Evolutionary conservation across 2,329 filamentous ascomycete genomes (phyloP).

Genomic region (Trichoderma sp.): DNA sequence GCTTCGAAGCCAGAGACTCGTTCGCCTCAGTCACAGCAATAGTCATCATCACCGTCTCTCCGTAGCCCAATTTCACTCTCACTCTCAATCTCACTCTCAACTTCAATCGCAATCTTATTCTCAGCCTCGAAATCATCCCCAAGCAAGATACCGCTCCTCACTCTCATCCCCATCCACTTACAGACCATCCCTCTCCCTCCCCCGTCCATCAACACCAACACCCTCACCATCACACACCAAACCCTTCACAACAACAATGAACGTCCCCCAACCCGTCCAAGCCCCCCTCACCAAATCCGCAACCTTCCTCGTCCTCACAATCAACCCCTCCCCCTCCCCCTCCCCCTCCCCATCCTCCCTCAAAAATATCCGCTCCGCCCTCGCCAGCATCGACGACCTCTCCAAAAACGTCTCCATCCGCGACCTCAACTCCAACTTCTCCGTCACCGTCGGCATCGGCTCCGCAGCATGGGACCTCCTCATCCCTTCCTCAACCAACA

Average conservation of each 20-base stretch:
- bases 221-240: not conserved
- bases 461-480: conserved; percentile 54
- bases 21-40: not conserved
- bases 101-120: not conserved
- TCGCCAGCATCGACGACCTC: conserved; percentile 50
- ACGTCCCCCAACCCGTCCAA: conserved; percentile 41
- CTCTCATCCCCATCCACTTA: not conserved
- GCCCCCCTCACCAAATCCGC: conserved; percentile 55
- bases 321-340: conserved; percentile 33
- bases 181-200: not conserved
- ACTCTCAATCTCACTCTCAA: not conserved
- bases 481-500: conserved; percentile 40
- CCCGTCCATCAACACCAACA: not conserved
- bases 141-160: not conserved
- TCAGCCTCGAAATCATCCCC: not conserved
- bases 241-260: not conserved
- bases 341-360: conserved; percentile 39
- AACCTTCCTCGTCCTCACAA: conserved; percentile 56
- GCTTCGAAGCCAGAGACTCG: conserved; percentile 12
- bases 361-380: conserved; percentile 46
- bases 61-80: not conserved
- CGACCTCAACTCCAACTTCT: conserved; percentile 47
- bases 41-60: not conserved
- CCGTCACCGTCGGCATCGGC: conserved; percentile 59
- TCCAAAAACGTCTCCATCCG: conserved; percentile 58